A percentile compares a stretch with the other conserved stretches of the same genome.
phyloP scores from a whole-genome alignment of 2,329 filamentous ascomycete genomes.

The Penicillium occitanis region DNA sequence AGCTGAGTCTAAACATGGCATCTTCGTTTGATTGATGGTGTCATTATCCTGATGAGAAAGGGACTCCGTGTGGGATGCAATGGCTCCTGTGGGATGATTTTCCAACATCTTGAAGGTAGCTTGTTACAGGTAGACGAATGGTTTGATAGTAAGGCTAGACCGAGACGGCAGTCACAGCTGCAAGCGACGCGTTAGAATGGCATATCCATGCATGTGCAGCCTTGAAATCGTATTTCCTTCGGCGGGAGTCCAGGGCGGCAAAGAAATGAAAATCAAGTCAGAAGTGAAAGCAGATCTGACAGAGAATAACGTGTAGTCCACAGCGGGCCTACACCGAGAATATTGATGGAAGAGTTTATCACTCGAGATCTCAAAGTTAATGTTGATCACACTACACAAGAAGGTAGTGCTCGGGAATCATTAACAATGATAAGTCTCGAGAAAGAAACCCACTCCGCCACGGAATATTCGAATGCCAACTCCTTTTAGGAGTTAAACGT shows the following conservation, averaged over 20 bases:
- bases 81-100: neutral
- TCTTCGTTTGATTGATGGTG: neutral
- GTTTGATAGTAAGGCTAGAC: neutral
- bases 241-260: neutral
- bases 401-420: neutral
- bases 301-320: slow-evolving; percentile 17
- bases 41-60: slow-evolving; percentile 11
- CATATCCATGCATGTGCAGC: neutral
- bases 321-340: slow-evolving; percentile 18
- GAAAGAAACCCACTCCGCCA: neutral
- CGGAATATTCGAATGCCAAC: neutral
- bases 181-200: slow-evolving; percentile 6
- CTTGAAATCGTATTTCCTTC: neutral
- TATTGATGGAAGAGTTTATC: neutral
- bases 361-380: slow-evolving; percentile 9
- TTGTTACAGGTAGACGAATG: neutral
- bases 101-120: slow-evolving; percentile 7
- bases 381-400: slow-evolving; percentile 6
- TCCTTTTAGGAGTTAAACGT: neutral
- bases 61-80: neutral
- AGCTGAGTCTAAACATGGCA: neutral
- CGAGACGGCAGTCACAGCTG: slow-evolving; percentile 10
- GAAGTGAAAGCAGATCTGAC: slow-evolving; percentile 5
- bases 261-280: slow-evolving; percentile 11
- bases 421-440: neutral